Evolutionary conservation across 1,139 yeast species (phyloP).

Genomic region (Ogataea hybrid): DNA sequence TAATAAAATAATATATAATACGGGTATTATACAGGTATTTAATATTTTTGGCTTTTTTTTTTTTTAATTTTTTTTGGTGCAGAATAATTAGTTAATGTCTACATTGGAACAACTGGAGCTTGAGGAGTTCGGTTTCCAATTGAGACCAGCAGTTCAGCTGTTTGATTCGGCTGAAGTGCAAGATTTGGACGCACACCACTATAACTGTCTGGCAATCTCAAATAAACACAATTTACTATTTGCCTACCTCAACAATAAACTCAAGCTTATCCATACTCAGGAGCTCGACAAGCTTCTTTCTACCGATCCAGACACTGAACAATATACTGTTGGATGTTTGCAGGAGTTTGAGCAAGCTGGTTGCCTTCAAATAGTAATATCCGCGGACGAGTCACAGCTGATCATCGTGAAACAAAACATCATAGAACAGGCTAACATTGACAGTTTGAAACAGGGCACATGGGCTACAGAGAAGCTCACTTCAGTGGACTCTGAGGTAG

Average conservation of each 20-base stretch:
- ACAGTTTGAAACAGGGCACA: constrained; percentile 3
- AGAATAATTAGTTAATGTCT: constrained; percentile 1
- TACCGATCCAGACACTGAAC: constrained; percentile 13
- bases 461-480: background rate
- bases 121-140: constrained; percentile 32
- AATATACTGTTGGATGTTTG: background rate
- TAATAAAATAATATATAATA: constrained; percentile 2
- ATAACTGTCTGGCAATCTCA: constrained; percentile 22
- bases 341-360: constrained; percentile 16
- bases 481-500: constrained; percentile 3
- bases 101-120: constrained; percentile 18
- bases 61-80: background rate
- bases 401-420: constrained; percentile 1
- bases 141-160: constrained; percentile 23
- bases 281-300: constrained; percentile 20
- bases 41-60: background rate
- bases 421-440: constrained; percentile 2
- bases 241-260: constrained; percentile 18
- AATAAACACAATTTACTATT: constrained; percentile 17
- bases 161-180: constrained; percentile 12
- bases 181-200: constrained; percentile 7
- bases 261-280: constrained; percentile 20
- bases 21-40: background rate
- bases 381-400: constrained; percentile 10
- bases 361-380: constrained; percentile 11